Evolutionary conservation across 2,329 filamentous ascomycete genomes (phyloP).

Genomic region (Ascomycota sp.): DNA sequence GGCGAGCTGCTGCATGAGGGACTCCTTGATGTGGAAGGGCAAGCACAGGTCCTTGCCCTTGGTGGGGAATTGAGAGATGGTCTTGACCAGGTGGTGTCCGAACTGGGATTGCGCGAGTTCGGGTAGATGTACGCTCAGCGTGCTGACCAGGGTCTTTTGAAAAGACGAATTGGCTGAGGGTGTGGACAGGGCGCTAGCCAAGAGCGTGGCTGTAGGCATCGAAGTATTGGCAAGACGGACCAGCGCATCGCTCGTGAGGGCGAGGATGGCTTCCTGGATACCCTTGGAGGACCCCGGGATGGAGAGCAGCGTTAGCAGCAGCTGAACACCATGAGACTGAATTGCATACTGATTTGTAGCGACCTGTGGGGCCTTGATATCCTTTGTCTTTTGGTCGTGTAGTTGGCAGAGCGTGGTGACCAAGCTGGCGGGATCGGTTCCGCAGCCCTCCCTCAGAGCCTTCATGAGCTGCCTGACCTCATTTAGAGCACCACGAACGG

Average conservation of each 20-base stretch:
- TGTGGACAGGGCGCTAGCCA: constrained; percentile 27
- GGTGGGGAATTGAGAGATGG: constrained; percentile 27
- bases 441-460: constrained; percentile 26
- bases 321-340: constrained; percentile 53
- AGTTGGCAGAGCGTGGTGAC: constrained; percentile 29
- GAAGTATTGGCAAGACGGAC: constrained; percentile 42
- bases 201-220: constrained; percentile 25
- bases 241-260: constrained; percentile 32
- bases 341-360: constrained; percentile 36
- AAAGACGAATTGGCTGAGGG: constrained; percentile 29
- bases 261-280: constrained; percentile 51
- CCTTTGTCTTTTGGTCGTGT: constrained; percentile 9
- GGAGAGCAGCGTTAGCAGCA: constrained; percentile 60
- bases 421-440: constrained; percentile 23
- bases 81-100: constrained; percentile 30
- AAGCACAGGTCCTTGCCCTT: constrained; percentile 25
- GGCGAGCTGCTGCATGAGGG: constrained; percentile 27
- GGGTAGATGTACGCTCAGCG: constrained; percentile 22
- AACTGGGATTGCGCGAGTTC: constrained; percentile 27
- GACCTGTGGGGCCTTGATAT: constrained; percentile 15
- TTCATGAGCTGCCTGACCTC: constrained; percentile 26
- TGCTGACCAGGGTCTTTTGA: constrained; percentile 32
- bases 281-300: constrained; percentile 52
- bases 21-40: constrained; percentile 37
- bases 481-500: constrained; percentile 40